A percentile compares a stretch with the other conserved stretches of the same genome.
Evolutionary conservation across 805 yeast species (phyloP).

Genomic region (Yamadazyma endophytica): DNA sequence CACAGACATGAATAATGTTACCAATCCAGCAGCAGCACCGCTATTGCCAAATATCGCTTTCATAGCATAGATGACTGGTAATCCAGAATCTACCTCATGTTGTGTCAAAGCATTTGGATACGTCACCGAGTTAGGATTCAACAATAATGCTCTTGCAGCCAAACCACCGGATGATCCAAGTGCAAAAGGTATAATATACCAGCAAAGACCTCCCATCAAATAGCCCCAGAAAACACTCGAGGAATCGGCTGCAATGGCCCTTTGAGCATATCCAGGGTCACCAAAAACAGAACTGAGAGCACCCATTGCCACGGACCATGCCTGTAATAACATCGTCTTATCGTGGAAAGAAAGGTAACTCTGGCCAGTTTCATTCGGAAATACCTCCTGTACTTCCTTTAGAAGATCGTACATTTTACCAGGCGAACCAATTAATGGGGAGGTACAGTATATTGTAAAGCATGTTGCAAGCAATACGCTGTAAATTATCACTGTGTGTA

Average conservation of each 20-base stretch:
- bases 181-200: conserved; percentile 23
- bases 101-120: conserved; percentile 14
- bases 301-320: conserved; percentile 13
- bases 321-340: conserved; percentile 8
- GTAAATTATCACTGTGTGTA: conserved; percentile 20
- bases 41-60: conserved; percentile 20
- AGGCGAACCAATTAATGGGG: conserved; percentile 19
- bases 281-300: conserved; percentile 21
- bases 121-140: conserved; percentile 11
- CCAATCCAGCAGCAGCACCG: conserved; percentile 24
- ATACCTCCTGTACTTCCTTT: conserved; percentile 11
- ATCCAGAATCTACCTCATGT: conserved; percentile 16
- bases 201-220: conserved; percentile 19
- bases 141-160: conserved; percentile 30
- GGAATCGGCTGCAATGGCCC: conserved; percentile 23
- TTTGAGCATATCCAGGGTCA: conserved; percentile 22
- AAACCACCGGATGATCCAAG: conserved; percentile 30
- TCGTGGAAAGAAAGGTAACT: conserved; percentile 14
- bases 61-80: conserved; percentile 18
- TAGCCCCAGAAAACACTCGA: conserved; percentile 18
- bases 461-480: conserved; percentile 16
- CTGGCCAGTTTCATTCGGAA: conserved; percentile 17
- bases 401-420: conserved; percentile 21
- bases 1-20: conserved; percentile 35
- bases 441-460: conserved; percentile 15